Evolutionary conservation across 2,329 filamentous ascomycete species (phyloP), one percentile per base, ranked within the genome.

Genomic region (Nemania diffusa): DNA sequence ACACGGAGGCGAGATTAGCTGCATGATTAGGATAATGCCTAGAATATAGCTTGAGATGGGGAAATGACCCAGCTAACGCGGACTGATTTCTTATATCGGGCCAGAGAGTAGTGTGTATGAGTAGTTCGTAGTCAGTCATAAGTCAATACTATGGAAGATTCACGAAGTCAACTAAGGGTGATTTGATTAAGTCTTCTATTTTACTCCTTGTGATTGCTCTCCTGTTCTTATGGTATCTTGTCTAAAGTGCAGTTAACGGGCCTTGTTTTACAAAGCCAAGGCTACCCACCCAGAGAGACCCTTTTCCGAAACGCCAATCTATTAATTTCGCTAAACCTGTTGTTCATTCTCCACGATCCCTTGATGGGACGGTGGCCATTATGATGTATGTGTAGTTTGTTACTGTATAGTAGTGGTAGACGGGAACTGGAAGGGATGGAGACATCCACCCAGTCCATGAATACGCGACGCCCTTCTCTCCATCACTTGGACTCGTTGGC

Each of bases 401-500:
- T 37, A n/a, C 15, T 17, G 32, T 32, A 48, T 48, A 27, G 46
- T 26, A 13, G 27, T 34, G 51, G 37, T 40, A 15, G 17, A n/a
- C n/a, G 32, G 5, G 24, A 5, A 11, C n/a, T 5, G 17, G 2
- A n/a, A n/a, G 22, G 13, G 17, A 7, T 48, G 11, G 20, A 4
- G 5, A 11, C 20, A 20, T 59, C 22, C 13, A 2, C 15, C 1
- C 3, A 5, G 27, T 37, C 3, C 8, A 11, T 29, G 20, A 44
- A n/a, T 34, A 26, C 7, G 2, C 6, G 11, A 11, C 9, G 20
- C 44, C 5, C 9, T 48, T 20, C 22, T 48, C 44, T 48, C 29
- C 34, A 32, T 46, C 26, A 69, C 46, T 70, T 73, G 3, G 69
- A 65, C 65, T 73, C 73, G n/a, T 73, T 73, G 2, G 73, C 73